Evolutionary conservation across 305 asterid genomes (phyloP), one percentile per base, ranked within the genome.

Genomic region (Withania somnifera): DNA sequence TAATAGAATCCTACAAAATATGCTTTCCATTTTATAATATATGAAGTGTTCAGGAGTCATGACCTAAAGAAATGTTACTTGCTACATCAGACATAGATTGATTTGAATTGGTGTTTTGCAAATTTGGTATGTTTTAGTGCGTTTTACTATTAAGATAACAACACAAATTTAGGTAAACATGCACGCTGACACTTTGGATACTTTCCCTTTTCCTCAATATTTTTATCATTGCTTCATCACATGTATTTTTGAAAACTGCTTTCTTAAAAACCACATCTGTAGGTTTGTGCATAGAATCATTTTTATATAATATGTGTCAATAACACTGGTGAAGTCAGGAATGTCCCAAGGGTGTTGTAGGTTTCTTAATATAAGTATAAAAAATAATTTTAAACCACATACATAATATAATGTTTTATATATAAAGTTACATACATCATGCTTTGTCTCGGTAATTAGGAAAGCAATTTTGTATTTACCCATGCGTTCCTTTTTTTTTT

Each of bases 1-100:
- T 81, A 80, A 84, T 85, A 89, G 91, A 85, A 86, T 88, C 88
- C 82, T 81, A 38, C 66, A 7, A 85, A 61, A 78, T 32, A 28
- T 82, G 69, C 19, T 30, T 30, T 24, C 20, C 42, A 57, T 71
- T 38, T 28, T 52, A 32, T 20, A 77, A 50, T 75, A 83, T 81
- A 81, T 64, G 67, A 22, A 58, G 32, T 84, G 19, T 57, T 68
- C n/a, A 53, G 38, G 76, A 54, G 67, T 68, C 34, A 42, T 51
- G 80, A 40, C 77, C 63, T 19, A 38, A 81, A 40, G 77, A 24
- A 7, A 30, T 47, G 73, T 75, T 84, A 83, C 64, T 66, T 77
- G 79, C 81, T 81, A 83, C 84, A 77, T 86, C 53, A 66, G 79
- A 54, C n/a, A 17, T 36, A 50, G 19, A 54, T 40, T 68, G 34